A percentile compares a stretch with the other conserved stretches of the same genome.
Conservation (phyloP, 192 early-diverging fungal species). For the Podila minutissima region DNA sequence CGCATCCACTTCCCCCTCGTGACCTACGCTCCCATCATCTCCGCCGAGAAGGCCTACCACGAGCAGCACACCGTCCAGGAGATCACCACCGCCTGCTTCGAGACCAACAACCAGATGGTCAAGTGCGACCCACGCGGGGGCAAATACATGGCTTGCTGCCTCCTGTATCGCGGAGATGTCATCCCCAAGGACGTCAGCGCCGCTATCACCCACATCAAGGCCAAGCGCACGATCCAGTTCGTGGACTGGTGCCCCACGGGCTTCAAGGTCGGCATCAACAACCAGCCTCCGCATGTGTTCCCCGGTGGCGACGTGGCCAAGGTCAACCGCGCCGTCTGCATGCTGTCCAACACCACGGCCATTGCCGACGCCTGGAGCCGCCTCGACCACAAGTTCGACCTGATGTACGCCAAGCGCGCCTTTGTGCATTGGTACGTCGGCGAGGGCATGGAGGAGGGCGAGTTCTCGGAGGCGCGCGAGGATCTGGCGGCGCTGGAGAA, state of each 20-base stretch:
- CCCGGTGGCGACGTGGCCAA: conserved; percentile 89
- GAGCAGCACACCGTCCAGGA: conserved; percentile 95
- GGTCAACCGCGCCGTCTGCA: conserved; percentile 96
- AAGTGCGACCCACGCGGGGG: conserved; percentile 98
- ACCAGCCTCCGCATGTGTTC: conserved; percentile 81
- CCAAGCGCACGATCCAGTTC: conserved; percentile 96
- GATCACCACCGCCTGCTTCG: conserved; percentile 97
- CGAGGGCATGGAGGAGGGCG: conserved; percentile 99
- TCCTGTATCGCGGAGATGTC: conserved; percentile 99
- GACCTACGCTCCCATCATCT: conserved; percentile 96
- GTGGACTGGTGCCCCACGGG: conserved; percentile 99
- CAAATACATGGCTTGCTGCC: conserved; percentile 99
- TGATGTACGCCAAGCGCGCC: conserved; percentile 99
- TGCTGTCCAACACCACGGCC: conserved; percentile 99
- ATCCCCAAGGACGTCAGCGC: conserved; percentile 97
- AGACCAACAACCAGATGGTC: conserved; percentile 99
- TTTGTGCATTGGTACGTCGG: conserved; percentile 99
- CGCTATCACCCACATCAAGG: conserved; percentile 90
- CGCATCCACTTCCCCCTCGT: conserved; percentile 99
- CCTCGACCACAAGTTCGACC: conserved; percentile 99
- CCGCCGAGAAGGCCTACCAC: conserved; percentile 95
- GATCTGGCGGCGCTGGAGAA: conserved; percentile 99
- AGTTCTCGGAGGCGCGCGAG: conserved; percentile 99
- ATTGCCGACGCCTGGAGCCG: conserved; percentile 99
- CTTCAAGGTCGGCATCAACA: conserved; percentile 99